Conservation (phyloP, 495 filamentous ascomycete species). For the Hypoxylon rickii region DNA sequence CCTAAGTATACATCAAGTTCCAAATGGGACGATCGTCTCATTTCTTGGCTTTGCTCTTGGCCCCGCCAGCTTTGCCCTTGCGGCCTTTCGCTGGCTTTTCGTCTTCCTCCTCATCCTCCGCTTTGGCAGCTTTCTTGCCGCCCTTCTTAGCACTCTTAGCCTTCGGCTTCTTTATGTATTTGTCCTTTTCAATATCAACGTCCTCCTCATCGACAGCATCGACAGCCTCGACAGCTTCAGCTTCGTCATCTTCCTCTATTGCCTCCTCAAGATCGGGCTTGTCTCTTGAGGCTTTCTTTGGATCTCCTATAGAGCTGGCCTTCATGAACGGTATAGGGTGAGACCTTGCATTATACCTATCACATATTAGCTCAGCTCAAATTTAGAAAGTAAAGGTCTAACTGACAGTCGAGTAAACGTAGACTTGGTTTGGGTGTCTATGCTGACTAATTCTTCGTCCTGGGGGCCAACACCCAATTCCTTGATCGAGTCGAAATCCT, state of each 20-base stretch:
- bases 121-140: constrained; percentile 58
- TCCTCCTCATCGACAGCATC: constrained; percentile 64
- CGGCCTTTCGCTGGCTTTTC: constrained; percentile 61
- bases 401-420: constrained; percentile 83
- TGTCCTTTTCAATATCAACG: constrained; percentile 86
- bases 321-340: constrained; percentile 98
- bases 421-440: constrained; percentile 83
- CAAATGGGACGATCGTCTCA: constrained; percentile 19
- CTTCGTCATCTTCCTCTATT: constrained; percentile 88
- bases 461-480: constrained; percentile 90
- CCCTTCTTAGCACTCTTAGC: constrained; percentile 58
- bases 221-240: constrained; percentile 57
- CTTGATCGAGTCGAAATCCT: constrained; percentile 90
- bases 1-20: background rate
- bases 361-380: constrained; percentile 21
- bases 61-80: constrained; percentile 42
- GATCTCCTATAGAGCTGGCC: constrained; percentile 70
- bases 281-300: constrained; percentile 73
- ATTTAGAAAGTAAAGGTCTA: background rate
- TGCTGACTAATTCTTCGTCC: constrained; percentile 70
- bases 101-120: constrained; percentile 49
- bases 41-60: constrained; percentile 48
- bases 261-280: constrained; percentile 95
- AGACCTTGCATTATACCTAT: constrained; percentile 79
- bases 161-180: constrained; percentile 92